Base-by-base conservation (phyloP, 2,329 filamentous ascomycete species). In the Calonectria fujianensis region DNA sequence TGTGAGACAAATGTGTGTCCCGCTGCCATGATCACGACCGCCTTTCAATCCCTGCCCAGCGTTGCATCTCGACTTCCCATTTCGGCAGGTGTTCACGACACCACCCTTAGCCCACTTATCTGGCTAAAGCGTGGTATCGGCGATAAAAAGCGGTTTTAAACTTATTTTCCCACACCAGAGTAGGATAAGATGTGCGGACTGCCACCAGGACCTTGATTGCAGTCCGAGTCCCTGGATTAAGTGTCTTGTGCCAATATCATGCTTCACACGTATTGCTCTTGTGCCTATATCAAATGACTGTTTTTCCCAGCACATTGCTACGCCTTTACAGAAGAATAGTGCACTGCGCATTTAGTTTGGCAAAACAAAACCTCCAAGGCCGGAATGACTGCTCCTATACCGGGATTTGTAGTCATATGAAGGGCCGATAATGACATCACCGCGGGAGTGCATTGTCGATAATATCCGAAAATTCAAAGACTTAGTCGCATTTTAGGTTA, bases 241-340 rank as follows among this genome's bases (percentile, higher is more conserved):
- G n/a, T 29, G 57, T 63, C 57, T 63, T 63, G 57, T 63, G 57
- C 57, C 35, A 31, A 39, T 63, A 63, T 45, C 57, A 63, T 18
- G 35, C 57, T 18, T 27, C 7, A 20, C 35, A 41, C 27, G 24
- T 20, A 7, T 41, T 11, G 57, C 27, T 24, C 57, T 31, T 63
- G 57, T 63, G 57, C 35, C 24, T 20, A 2, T 11, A 63, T 27
- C 57, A 63, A 63, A 29, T 63, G 57, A 63, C 24, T 5, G 0
- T 63, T 20, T 29, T 16, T 63, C 16, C 37, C 20, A 39, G 24
- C 14, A 41, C 8, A 63, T 27, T 10, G 41, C 7, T 6, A 41
- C 37, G 8, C 8, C 3, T 41, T 4, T n/a, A 20, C 27, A 3
- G 31, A 10, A 14, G 24, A 27, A 63, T 6, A 20, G 18, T 27